Conservation (phyloP, 192 early-diverging fungal species). For the Neocallimastix lanati region DNA sequence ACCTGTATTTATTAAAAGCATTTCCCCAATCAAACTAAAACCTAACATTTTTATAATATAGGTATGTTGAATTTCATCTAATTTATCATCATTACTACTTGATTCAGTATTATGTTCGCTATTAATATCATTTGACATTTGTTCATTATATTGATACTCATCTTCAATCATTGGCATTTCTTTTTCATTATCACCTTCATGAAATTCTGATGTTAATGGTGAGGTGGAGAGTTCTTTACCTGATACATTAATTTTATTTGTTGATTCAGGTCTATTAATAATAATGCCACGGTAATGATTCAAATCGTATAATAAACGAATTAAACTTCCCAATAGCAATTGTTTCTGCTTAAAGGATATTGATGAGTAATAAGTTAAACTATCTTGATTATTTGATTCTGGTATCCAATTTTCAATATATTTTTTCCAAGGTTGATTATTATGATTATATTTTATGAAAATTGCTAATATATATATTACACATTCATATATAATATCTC, state of each 20-base stretch:
- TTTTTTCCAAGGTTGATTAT: neutral
- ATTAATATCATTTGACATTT: neutral
- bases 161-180: no score
- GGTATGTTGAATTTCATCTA: neutral
- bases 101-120: no score
- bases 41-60: neutral
- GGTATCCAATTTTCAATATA: neutral
- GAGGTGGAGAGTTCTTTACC: neutral
- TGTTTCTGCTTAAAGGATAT: neutral
- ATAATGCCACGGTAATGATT: neutral
- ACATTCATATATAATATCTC: neutral
- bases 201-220: neutral
- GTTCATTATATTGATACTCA: no score
- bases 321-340: neutral
- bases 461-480: neutral
- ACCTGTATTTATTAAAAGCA: neutral
- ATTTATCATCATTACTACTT: neutral
- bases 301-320: neutral
- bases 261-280: neutral
- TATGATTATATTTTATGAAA: neutral
- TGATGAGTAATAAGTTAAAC: neutral
- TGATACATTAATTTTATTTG: neutral
- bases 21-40: neutral
- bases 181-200: no score
- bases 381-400: neutral